Base-by-base conservation (phyloP, 179 eudicot genomes). In the Actinidia chinensis region DNA sequence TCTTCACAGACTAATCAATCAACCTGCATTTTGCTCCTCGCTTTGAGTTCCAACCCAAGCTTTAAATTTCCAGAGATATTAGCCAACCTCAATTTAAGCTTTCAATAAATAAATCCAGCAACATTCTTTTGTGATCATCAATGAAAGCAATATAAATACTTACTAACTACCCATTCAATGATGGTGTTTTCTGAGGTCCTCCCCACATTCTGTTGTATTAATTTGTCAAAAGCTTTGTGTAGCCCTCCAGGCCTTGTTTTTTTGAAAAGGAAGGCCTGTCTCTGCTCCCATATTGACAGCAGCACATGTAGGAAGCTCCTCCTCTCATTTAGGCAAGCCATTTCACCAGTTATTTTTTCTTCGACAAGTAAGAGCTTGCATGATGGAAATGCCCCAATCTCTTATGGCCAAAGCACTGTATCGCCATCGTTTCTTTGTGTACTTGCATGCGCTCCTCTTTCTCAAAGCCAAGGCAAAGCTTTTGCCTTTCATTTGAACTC, bases 331-430 rank as follows among this genome's bases (percentile, higher is more conserved):
- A 59, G 33, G 64, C 0, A 59, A 6, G 33, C 36, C 12, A n/a
- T 59, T 22, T 33, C 7, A 10, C 0, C n/a, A 9, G 20, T 58
- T 58, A 8, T 58, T 58, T 25, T 58, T 58, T 25, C 6, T 58
- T 25, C n/a, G n/a, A 11, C n/a, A 58, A 58, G 20, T 23, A 18
- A 58, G 25, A 6, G 10, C n/a, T 0, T 0, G 6, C 10, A n/a
- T 58, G 63, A 59, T 59, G 64, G 33, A 59, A 59, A 22, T 22
- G 33, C 64, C 64, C 33, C 64, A 59, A 20, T 59, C 64, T 59
- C 64, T 22, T 59, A 4, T 59, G n/a, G 64, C 64, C 11, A 59
- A 59, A 20, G 64, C 64, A 59, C 13, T 20, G 0, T 59, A 59
- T 59, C 22, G 64, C 0, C 22, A 22, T 59, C 12, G 20, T 59